Evolutionary conservation across 306 rosid genomes (phyloP).

Genomic region (Mimosa pudica): DNA sequence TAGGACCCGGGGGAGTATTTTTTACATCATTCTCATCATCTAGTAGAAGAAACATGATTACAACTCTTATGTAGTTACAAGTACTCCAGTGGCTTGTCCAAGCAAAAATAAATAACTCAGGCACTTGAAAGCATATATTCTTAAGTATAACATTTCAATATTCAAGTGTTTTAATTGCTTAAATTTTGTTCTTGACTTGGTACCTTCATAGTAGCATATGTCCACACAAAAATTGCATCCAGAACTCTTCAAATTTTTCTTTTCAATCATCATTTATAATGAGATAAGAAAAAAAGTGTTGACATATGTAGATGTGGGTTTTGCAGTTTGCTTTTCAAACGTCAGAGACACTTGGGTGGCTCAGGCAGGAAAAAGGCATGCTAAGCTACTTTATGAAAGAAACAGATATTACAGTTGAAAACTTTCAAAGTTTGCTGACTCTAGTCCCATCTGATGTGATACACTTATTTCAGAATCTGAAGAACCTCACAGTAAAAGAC

Average conservation of each 20-base stretch:
- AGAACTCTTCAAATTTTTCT: background rate
- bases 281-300: background rate
- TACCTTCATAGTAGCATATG: background rate
- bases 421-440: constrained; percentile 23
- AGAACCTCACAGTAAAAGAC: constrained; percentile 31
- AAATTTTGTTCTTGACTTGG: background rate
- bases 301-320: background rate
- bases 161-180: background rate
- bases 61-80: background rate
- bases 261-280: constrained; percentile 1
- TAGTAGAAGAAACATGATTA: background rate
- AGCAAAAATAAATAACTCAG: background rate
- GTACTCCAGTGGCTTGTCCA: background rate
- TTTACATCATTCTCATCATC: background rate
- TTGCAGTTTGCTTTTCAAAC: constrained; percentile 33
- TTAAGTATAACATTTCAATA: background rate
- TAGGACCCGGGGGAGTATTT: too few relatives aligned
- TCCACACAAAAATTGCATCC: background rate
- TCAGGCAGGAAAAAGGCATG: constrained; percentile 10
- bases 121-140: background rate
- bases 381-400: constrained; percentile 24
- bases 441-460: constrained; percentile 31
- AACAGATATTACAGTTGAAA: constrained; percentile 17
- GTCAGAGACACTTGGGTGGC: constrained; percentile 29
- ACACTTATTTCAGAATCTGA: constrained; percentile 25